Base-by-base conservation (phyloP, 2,329 filamentous ascomycete species). In the Alternaria ventricosa region DNA sequence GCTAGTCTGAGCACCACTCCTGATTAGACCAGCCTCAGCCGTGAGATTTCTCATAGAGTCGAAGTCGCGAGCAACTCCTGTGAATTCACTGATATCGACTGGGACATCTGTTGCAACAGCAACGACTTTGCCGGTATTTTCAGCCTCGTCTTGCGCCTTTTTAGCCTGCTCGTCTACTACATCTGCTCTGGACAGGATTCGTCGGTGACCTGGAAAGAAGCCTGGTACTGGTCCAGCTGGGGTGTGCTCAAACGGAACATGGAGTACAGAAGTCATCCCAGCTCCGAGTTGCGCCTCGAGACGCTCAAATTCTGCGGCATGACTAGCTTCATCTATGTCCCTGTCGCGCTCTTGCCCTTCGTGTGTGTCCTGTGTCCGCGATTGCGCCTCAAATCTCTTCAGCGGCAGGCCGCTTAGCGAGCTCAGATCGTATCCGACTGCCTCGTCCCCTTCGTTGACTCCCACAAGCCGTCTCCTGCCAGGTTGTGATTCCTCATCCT, bases 121-220 rank as follows among this genome's bases (percentile, higher is more conserved):
- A 15, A 84, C 76, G 22, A 85, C 83, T 36, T 75, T 78, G 6
- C 81, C 82, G 6, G 76, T 80, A 66, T 82, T 79, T 33, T 83
- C 78, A 2, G 82, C 83, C 30, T 81, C 77, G 49, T 78, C 75
- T 58, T 82, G 81, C 3, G 81, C 82, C 41, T 80, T 75, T 27
- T 78, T 69, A 7, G 76, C 74, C 25, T 74, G 58, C 3, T 61
- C 53, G 5, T 67, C 66, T 15, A 63, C 63, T 9, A 69, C 28
- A 3, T 74, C 65, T 18, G 68, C 61, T 43, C 57, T 67, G 9
- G 75, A 71, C 12, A 70, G 25, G 6, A 68, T 67, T 23, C 72
- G 63, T 30, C 65, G 70, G 51, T 77, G 76, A n/a, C 64, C 67
- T 36, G 65, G 60, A 30, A 59, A 66, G 12, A 43, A 50, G 10